Evolutionary conservation across 805 yeast genomes (phyloP).

Genomic region (Metschnikowia noctiluminum): DNA sequence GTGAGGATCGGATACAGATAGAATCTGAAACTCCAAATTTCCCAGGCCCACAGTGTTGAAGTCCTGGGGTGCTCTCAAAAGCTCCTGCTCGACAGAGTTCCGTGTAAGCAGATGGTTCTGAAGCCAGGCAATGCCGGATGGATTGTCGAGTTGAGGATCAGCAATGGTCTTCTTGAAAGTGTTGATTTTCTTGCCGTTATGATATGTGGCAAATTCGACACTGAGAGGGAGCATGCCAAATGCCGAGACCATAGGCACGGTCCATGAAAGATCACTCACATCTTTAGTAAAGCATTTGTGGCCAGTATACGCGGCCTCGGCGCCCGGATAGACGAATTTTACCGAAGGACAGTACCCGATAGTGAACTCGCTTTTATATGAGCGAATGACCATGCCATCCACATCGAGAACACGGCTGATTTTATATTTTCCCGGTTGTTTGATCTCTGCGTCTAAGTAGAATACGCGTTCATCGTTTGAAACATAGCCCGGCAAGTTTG

Average conservation of each 20-base stretch:
- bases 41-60: conserved; percentile 21
- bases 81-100: conserved; percentile 34
- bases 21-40: conserved; percentile 32
- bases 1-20: conserved; percentile 30
- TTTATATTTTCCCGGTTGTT: conserved; percentile 73
- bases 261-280: conserved; percentile 42
- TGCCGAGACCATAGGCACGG: conserved; percentile 48
- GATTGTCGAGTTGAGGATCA: conserved; percentile 20
- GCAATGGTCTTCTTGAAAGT: conserved; percentile 25
- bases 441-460: conserved; percentile 63
- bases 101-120: conserved; percentile 23
- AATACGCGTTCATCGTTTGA: conserved; percentile 41
- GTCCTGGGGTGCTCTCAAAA: conserved; percentile 26
- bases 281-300: conserved; percentile 53
- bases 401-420: conserved; percentile 64
- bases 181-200: conserved; percentile 24
- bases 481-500: conserved; percentile 21
- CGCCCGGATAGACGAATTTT: conserved; percentile 39
- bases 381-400: conserved; percentile 57
- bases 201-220: conserved; percentile 24
- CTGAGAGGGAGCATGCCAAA: conserved; percentile 72
- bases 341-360: conserved; percentile 81
- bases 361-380: conserved; percentile 57
- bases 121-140: conserved; percentile 30
- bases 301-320: conserved; percentile 18